phyloP scores from a whole-genome alignment of 1,284 basidiomycete species.

The Mycena citricolor region DNA sequence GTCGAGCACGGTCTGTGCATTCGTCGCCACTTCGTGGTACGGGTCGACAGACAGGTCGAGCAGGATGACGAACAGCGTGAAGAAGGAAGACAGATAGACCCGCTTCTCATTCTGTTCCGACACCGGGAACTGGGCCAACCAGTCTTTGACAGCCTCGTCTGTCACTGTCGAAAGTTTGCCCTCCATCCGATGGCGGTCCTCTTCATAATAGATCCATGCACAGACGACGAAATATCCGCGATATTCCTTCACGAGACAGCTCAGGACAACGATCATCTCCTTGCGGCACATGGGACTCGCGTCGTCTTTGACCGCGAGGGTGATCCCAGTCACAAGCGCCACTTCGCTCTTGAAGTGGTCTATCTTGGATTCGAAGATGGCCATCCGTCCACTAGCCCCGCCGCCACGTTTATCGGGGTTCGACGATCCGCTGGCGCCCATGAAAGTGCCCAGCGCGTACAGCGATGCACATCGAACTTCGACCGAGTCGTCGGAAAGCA shows the following conservation, averaged over 20 bases:
- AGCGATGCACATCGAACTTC: constrained; percentile 92
- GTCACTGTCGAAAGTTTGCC: constrained; percentile 61
- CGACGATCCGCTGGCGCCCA: constrained; percentile 83
- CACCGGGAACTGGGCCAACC: constrained; percentile 68
- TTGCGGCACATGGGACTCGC: constrained; percentile 96
- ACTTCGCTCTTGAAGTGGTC: constrained; percentile 84
- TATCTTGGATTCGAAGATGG: constrained; percentile 50
- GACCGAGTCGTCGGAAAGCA: constrained; percentile 86
- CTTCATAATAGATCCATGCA: constrained; percentile 95
- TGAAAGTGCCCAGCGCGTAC: constrained; percentile 91
- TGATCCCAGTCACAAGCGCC: constrained; percentile 73
- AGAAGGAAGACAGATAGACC: constrained; percentile 85
- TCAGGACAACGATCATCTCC: constrained; percentile 90
- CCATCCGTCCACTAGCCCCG: constrained; percentile 76
- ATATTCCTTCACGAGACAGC: constrained; percentile 94
- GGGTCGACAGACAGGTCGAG: constrained; percentile 93
- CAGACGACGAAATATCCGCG: constrained; percentile 94
- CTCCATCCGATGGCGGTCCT: constrained; percentile 56
- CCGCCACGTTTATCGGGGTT: constrained; percentile 77
- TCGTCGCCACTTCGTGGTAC: constrained; percentile 87
- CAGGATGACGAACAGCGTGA: constrained; percentile 88
- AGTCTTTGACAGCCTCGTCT: constrained; percentile 71
- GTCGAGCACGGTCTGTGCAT: constrained; percentile 90
- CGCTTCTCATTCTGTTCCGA: constrained; percentile 77
- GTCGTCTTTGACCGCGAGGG: constrained; percentile 86